These are phyloP conservation scores for Phytopythium ostracodes DNA, from an alignment of 352 stramenopile genomes.

Conservation along the genomic window DNA sequence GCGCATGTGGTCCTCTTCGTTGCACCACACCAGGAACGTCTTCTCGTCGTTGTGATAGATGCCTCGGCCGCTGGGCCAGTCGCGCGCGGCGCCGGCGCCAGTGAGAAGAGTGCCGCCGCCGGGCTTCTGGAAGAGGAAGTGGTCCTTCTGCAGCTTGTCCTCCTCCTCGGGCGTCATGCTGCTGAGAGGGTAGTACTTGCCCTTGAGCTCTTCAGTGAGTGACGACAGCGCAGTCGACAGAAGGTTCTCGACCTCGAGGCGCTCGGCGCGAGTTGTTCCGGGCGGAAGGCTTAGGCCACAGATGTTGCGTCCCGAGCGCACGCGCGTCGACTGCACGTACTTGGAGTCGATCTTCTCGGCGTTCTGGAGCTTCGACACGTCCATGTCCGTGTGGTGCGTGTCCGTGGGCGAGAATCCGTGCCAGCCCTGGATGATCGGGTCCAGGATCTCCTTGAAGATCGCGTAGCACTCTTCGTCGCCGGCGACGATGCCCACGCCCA, in stretches of 20 bases:
- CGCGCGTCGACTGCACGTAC: constrained; percentile 92
- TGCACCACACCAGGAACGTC: constrained; percentile 88
- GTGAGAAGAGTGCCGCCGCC: constrained; percentile 83
- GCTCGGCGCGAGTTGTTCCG: constrained; percentile 80
- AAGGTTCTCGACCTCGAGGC: constrained; percentile 81
- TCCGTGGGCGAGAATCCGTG: constrained; percentile 80
- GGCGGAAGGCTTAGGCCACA: constrained; percentile 85
- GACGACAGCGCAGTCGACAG: constrained; percentile 69
- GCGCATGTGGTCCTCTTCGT: constrained; percentile 90
- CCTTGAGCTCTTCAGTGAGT: constrained; percentile 72
- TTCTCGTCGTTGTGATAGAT: constrained; percentile 93
- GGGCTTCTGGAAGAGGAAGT: constrained; percentile 94
- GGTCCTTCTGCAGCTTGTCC: constrained; percentile 87
- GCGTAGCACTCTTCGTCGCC: constrained; percentile 83
- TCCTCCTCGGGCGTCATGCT: constrained; percentile 91
- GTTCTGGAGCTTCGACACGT: constrained; percentile 69
- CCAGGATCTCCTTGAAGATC: constrained; percentile 81
- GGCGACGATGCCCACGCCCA: constrained; percentile 80
- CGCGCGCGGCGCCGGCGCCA: constrained; percentile 82
- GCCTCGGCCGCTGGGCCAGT: constrained; percentile 91
- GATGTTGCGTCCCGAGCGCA: constrained; percentile 89
- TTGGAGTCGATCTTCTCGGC: constrained; percentile 59
- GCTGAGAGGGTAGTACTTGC: constrained; percentile 87
- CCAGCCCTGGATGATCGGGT: constrained; percentile 85
- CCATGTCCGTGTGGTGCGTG: constrained; percentile 80